Base-by-base conservation (phyloP, 192 early-diverging fungal species). In the Gamsiella multidivaricata region DNA sequence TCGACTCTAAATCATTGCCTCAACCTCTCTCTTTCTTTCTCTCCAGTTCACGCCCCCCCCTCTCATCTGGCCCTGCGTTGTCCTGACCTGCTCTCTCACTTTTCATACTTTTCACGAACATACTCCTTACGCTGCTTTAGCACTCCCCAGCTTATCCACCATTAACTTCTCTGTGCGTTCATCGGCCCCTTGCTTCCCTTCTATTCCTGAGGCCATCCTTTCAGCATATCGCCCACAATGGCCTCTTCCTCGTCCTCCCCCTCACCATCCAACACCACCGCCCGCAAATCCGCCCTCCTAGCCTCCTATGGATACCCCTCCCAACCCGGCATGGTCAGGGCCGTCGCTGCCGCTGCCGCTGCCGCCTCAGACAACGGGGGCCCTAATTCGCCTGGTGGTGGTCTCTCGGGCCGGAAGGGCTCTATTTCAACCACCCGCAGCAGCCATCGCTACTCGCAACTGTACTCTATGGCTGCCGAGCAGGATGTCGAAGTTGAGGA, bases 401-500 rank as follows among this genome's bases (percentile, higher is more conserved):
- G 51, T 31, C 63, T 75, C 42, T 34, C 62, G 17, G 72, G 72
- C 42, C 41, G 72, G 37, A 75, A 75, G 25, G 70, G 69, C 45
- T 72, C 81, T 43, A 80, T 61, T 45, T 72, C 58, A n/a, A 81
- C 79, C 14, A 87, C 87, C 63, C 83, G 90, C 26, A 83, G 82
- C 58, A 88, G 86, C 52, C 85, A 90, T 52, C 85, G 91, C 54
- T 93, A 93, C 78, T 91, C 91, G 2, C 87, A 88, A 23, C 83
- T 93, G 18, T 93, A 92, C 60, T 93, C 92, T 14, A 91, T 93
- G 81, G 92, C 91, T 10, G 93, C 95, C 18, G 94, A 97, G 76
- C 94, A 94, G 74, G 95, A 97, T 75, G 90, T 91, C 29, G 95
- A 96, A 78, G 92, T 96, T 23, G 93, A 94, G 58, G 95, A 97